phyloP scores from a whole-genome alignment of 164 flowering plant species.

The Litsea cubeba region DNA sequence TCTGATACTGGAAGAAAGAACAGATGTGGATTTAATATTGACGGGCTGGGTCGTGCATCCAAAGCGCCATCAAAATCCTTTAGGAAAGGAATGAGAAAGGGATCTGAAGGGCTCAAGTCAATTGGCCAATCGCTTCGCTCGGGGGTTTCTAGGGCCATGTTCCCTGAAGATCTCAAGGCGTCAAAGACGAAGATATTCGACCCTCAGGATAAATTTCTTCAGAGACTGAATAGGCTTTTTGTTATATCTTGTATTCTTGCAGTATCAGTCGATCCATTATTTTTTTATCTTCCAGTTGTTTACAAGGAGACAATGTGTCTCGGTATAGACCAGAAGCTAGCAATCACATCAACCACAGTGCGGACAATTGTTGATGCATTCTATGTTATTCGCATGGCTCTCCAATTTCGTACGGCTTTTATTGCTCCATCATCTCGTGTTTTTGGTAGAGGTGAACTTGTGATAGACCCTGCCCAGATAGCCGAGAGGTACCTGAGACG shows the following conservation, averaged over 20 bases:
- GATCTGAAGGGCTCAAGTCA: constrained; percentile 87
- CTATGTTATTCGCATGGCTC: constrained; percentile 78
- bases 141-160: constrained; percentile 77
- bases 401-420: constrained; percentile 87
- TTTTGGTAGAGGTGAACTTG: constrained; percentile 96
- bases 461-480: constrained; percentile 73
- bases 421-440: constrained; percentile 97
- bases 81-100: constrained; percentile 65
- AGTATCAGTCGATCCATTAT: constrained; percentile 81
- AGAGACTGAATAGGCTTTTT: constrained; percentile 64
- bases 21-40: constrained; percentile 62
- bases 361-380: constrained; percentile 72
- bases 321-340: constrained; percentile 63
- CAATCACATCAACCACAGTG: constrained; percentile 62
- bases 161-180: constrained; percentile 84
- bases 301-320: constrained; percentile 41
- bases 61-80: constrained; percentile 54
- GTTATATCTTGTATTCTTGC: constrained; percentile 80
- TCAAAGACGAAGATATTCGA: constrained; percentile 27
- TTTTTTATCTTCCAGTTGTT: constrained; percentile 78
- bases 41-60: constrained; percentile 42
- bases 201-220: constrained; percentile 81
- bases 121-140: constrained; percentile 77
- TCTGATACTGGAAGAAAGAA: constrained; percentile 46
- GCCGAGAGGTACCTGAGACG: constrained; percentile 70